These are phyloP conservation scores for Passalora sequoiae DNA, from an alignment of 2,329 filamentous ascomycete genomes.

Conservation along the genomic window DNA sequence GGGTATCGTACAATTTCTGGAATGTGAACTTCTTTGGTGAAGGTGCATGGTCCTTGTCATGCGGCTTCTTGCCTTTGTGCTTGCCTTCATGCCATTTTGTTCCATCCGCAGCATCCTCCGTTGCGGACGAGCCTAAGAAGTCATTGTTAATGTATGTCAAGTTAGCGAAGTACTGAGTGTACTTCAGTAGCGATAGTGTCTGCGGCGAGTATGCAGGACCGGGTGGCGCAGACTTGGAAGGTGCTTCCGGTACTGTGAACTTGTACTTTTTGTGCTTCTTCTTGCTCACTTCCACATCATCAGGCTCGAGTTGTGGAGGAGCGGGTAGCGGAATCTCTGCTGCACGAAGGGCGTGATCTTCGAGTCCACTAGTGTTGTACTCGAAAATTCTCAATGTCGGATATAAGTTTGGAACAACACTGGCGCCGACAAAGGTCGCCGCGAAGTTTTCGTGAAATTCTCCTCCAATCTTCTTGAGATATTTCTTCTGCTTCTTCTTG, in stretches of 20 bases:
- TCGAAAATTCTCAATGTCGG: slow-evolving; percentile 76
- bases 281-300: slow-evolving; percentile 39
- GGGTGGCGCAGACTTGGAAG: slow-evolving; percentile 65
- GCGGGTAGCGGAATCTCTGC: slow-evolving; percentile 17
- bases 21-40: slow-evolving; percentile 63
- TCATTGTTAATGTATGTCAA: slow-evolving; percentile 84
- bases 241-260: slow-evolving; percentile 59
- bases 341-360: slow-evolving; percentile 32
- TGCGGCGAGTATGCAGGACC: slow-evolving; percentile 90
- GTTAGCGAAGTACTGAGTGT: slow-evolving; percentile 90
- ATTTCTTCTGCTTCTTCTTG: slow-evolving; percentile 52
- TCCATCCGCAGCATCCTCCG: slow-evolving; percentile 30
- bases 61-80: slow-evolving; percentile 54
- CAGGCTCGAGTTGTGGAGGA: slow-evolving; percentile 12
- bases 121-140: slow-evolving; percentile 35
- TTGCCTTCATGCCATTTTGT: slow-evolving; percentile 60
- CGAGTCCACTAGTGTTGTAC: slow-evolving; percentile 82
- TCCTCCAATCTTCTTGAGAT: slow-evolving; percentile 66
- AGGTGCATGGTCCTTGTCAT: slow-evolving; percentile 46
- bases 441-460: slow-evolving; percentile 81
- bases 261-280: slow-evolving; percentile 49
- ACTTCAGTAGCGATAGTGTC: slow-evolving; percentile 69
- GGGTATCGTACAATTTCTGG: slow-evolving; percentile 82
- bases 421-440: slow-evolving; percentile 73
- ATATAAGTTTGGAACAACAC: slow-evolving; percentile 87